Percentiles rank a stretch among this genome's conserved stretches.
phyloP scores from a whole-genome alignment of 1,139 yeast species.

The Meyerozyma sp. region DNA sequence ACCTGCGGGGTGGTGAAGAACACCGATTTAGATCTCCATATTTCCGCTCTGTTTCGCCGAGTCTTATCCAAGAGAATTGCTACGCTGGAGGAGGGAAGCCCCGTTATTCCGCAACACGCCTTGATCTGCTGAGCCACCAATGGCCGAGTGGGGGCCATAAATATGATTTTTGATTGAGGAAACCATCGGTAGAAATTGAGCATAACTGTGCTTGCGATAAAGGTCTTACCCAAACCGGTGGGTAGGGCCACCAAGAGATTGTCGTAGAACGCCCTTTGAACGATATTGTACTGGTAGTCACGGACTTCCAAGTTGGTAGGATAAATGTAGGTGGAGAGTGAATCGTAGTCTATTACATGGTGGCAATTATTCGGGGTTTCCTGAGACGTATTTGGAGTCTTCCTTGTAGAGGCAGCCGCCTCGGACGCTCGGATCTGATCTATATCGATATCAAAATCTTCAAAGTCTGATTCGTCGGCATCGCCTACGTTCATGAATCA shows the following conservation, averaged over 20 bases:
- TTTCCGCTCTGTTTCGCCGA: slow-evolving; percentile 57
- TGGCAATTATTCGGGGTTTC: slow-evolving; percentile 17
- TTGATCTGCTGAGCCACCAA: slow-evolving; percentile 96
- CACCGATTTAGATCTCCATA: slow-evolving; percentile 74
- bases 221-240: slow-evolving; percentile 96
- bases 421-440: not conserved
- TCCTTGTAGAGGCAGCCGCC: not conserved
- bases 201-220: slow-evolving; percentile 93
- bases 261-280: slow-evolving; percentile 62
- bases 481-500: not conserved
- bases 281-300: slow-evolving; percentile 84
- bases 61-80: slow-evolving; percentile 78
- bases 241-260: slow-evolving; percentile 89
- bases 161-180: slow-evolving; percentile 67
- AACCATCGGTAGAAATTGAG: slow-evolving; percentile 87
- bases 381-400: not conserved
- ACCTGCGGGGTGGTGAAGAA: slow-evolving; percentile 97
- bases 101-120: slow-evolving; percentile 87
- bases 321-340: slow-evolving; percentile 55
- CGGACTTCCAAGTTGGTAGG: slow-evolving; percentile 83
- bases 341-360: slow-evolving; percentile 41
- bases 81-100: slow-evolving; percentile 68
- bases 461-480: not conserved
- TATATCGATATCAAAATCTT: not conserved
- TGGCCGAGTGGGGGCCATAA: slow-evolving; percentile 97